Evolutionary conservation across 805 yeast species (phyloP).

Genomic region (Cyberlindnera petersonii): DNA sequence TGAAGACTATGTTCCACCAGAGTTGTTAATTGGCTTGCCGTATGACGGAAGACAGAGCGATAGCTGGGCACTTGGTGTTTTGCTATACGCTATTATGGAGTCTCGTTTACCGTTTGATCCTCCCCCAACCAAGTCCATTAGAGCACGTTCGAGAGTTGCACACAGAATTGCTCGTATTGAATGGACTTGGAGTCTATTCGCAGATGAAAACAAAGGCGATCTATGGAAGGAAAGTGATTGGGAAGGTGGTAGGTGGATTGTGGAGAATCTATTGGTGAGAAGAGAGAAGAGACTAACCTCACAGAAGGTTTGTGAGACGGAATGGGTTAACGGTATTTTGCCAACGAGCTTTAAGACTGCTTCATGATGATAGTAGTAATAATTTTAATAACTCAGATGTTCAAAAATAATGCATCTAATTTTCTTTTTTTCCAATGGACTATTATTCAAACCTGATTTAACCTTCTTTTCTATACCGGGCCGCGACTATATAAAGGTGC

Average conservation of each 20-base stretch:
- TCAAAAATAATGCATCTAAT: too few relatives aligned
- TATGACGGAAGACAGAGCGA: conserved; percentile 92
- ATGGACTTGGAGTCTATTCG: conserved; percentile 75
- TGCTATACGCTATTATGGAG: conserved; percentile 81
- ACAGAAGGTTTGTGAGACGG: conserved; percentile 29
- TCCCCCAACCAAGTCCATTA: conserved; percentile 49
- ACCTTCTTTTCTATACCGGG: too few relatives aligned
- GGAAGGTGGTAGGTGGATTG: conserved; percentile 46
- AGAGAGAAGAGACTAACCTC: conserved; percentile 42
- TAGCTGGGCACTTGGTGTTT: conserved; percentile 92
- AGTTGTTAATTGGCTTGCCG: conserved; percentile 80
- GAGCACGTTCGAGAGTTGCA: conserved; percentile 57
- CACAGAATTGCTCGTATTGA: conserved; percentile 90
- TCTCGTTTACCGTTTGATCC: conserved; percentile 90
- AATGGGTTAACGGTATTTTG: conserved; percentile 33
- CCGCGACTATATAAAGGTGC: too few relatives aligned
- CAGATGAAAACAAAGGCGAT: conserved; percentile 30
- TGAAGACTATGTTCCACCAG: conserved; percentile 96
- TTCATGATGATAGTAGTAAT: neutral
- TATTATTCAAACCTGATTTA: neutral
- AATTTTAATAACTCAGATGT: too few relatives aligned
- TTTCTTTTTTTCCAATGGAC: neutral
- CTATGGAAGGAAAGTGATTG: conserved; percentile 31
- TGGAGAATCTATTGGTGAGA: conserved; percentile 45
- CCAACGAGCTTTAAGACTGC: conserved; percentile 8